A percentile compares a stretch with the other conserved stretches of the same genome.
Evolutionary conservation across 2,329 filamentous ascomycete genomes (phyloP).

Genomic region (Fusarium acutatum): DNA sequence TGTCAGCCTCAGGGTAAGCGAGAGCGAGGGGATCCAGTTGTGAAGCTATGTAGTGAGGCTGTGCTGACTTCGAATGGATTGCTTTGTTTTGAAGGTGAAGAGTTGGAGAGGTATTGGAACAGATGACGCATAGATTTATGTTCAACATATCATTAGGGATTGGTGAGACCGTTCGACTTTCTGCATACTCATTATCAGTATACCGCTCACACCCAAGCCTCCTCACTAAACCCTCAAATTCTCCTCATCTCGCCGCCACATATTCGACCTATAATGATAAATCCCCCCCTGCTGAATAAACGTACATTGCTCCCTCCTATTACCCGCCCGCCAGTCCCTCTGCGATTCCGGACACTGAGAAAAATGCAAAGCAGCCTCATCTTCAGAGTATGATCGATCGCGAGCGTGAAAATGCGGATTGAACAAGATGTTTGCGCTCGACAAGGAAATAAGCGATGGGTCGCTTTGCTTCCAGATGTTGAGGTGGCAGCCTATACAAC

Average conservation of each 20-base stretch:
- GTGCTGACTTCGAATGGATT: background rate
- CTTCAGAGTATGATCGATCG: background rate
- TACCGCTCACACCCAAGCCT: rapidly evolving
- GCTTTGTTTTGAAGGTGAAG: background rate
- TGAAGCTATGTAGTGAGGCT: background rate
- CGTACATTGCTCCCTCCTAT: rapidly evolving
- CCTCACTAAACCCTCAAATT: rapidly evolving
- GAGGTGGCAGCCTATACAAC: background rate
- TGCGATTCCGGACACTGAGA: background rate
- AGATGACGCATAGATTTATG: background rate
- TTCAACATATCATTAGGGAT: rapidly evolving
- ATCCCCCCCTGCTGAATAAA: background rate
- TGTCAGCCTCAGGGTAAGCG: background rate
- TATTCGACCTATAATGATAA: rapidly evolving
- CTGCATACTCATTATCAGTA: background rate
- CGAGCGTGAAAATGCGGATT: background rate
- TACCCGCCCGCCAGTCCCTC: background rate
- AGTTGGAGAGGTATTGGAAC: rapidly evolving
- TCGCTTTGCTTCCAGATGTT: background rate
- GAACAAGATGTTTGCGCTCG: background rate
- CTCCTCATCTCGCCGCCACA: background rate
- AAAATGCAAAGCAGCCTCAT: background rate
- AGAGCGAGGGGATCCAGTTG: background rate
- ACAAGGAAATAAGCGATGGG: rapidly evolving
- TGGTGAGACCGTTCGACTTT: rapidly evolving